phyloP scores from a whole-genome alignment of 2,329 filamentous ascomycete species.

The Diaporthe capsici region DNA sequence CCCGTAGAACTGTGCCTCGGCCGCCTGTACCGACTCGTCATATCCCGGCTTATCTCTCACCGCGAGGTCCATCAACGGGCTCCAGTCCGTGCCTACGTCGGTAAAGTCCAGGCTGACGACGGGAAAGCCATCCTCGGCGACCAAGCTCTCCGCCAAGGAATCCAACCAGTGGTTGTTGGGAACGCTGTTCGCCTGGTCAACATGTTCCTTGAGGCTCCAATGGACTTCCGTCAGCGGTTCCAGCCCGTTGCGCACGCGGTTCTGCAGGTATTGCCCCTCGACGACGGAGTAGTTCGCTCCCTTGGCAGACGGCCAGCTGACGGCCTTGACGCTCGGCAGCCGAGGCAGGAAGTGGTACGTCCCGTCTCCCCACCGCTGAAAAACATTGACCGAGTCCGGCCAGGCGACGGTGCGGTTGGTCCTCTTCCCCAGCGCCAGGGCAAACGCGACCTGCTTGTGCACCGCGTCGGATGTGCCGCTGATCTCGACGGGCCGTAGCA shows the following conservation, averaged over 20 bases:
- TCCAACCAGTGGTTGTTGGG: neutral
- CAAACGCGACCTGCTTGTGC: neutral
- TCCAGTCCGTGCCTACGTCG: neutral
- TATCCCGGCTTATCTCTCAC: neutral
- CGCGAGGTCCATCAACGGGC: neutral
- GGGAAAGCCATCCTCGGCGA: neutral
- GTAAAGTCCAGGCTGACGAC: neutral
- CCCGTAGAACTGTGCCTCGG: neutral
- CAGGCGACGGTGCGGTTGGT: neutral
- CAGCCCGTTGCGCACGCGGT: neutral
- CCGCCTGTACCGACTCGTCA: neutral
- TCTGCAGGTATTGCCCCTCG: slow-evolving; percentile 2
- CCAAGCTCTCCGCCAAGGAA: neutral
- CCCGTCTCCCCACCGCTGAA: neutral
- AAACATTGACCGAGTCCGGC: neutral
- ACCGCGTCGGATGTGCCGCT: neutral
- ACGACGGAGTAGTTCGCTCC: neutral
- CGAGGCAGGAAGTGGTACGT: neutral
- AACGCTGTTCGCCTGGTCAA: neutral
- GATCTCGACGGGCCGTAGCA: neutral
- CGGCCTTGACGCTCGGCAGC: neutral
- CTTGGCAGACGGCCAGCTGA: neutral
- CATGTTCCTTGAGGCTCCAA: neutral
- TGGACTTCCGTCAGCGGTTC: neutral
- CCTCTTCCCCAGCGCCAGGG: neutral